These are phyloP conservation scores for Solanum bulbocastanum DNA, from an alignment of 257 asterid species.

Conservation along the genomic window DNA sequence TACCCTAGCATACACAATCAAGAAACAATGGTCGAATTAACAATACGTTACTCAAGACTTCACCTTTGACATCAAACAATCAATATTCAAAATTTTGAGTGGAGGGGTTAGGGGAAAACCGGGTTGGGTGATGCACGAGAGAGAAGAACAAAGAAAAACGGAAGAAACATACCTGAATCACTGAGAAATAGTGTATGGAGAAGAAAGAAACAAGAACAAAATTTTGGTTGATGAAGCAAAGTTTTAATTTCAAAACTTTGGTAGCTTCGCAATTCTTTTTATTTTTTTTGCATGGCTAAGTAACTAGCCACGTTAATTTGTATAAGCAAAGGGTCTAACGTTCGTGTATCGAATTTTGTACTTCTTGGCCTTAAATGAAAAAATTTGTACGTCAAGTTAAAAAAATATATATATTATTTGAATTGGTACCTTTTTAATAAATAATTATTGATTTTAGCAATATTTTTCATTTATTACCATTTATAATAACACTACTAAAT, in stretches of 20 bases:
- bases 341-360: too few species aligned
- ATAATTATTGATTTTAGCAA: too few species aligned
- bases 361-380: too few species aligned
- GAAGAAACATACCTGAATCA: not conserved
- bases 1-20: not conserved
- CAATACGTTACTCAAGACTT: not conserved
- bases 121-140: not conserved
- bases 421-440: too few species aligned
- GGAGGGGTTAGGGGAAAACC: not conserved
- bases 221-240: too few species aligned
- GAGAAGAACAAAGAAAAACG: not conserved
- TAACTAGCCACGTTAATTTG: not conserved
- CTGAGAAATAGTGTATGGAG: not conserved
- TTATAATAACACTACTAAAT: too few species aligned
- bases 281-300: not conserved
- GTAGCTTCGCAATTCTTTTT: not conserved
- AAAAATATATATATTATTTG: too few species aligned
- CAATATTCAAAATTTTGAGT: not conserved
- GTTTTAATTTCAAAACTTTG: not conserved
- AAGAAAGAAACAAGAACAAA: not conserved
- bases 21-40: not conserved
- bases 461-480: too few species aligned
- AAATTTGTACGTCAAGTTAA: too few species aligned
- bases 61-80: not conserved
- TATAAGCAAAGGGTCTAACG: too few species aligned